Conservation (phyloP, 1,139 yeast species). For the Suhomyces coccinellae region DNA sequence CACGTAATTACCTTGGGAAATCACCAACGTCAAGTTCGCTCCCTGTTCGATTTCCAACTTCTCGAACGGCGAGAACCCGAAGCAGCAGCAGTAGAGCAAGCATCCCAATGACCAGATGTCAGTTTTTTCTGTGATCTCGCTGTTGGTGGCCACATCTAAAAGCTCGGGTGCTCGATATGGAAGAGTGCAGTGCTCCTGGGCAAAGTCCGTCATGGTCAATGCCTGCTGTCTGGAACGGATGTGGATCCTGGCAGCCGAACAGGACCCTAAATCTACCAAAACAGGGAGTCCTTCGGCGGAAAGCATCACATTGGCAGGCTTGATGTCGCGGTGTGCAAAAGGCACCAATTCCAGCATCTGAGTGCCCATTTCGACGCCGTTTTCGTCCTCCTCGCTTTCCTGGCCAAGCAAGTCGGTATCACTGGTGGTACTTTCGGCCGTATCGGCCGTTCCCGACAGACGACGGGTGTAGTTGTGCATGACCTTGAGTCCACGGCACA, state of each 20-base stretch:
- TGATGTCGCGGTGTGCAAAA: slow-evolving; percentile 82
- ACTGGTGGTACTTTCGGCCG: slow-evolving; percentile 22
- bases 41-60: slow-evolving; percentile 79
- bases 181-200: slow-evolving; percentile 82
- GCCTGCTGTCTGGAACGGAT: slow-evolving; percentile 69
- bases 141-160: slow-evolving; percentile 69
- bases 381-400: slow-evolving; percentile 28
- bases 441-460: slow-evolving; percentile 17
- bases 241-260: slow-evolving; percentile 59
- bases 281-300: slow-evolving; percentile 74
- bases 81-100: slow-evolving; percentile 71
- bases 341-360: slow-evolving; percentile 64
- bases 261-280: slow-evolving; percentile 81
- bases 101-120: slow-evolving; percentile 96
- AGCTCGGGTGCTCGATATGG: slow-evolving; percentile 92
- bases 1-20: slow-evolving; percentile 65
- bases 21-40: slow-evolving; percentile 77
- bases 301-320: slow-evolving; percentile 87
- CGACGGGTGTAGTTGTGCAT: slow-evolving; percentile 66
- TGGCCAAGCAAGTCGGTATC: slow-evolving; percentile 37
- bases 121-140: slow-evolving; percentile 64
- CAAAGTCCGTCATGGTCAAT: slow-evolving; percentile 71
- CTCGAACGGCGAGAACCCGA: slow-evolving; percentile 84
- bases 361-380: slow-evolving; percentile 25
- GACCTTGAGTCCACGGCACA: slow-evolving; percentile 71